Base-by-base conservation (phyloP, 2,329 filamentous ascomycete species). In the Fusarium hainanense region DNA sequence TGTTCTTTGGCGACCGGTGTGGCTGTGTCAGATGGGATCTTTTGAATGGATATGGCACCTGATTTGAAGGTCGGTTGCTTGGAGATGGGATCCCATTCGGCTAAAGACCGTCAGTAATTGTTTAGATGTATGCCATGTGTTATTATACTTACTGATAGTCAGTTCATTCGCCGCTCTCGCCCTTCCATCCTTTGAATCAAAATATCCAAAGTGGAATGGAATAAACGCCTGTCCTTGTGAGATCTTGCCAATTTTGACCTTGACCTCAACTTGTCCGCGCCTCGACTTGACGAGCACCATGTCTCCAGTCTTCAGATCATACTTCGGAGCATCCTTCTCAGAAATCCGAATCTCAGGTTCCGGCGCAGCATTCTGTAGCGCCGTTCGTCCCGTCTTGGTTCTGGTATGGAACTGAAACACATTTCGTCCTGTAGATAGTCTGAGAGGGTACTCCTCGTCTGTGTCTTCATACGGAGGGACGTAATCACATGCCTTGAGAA, bases 121-220 rank as follows among this genome's bases (percentile, higher is more conserved):
- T 25, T 10, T 25, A 23, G 21, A 23, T 23, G 21, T 21, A 21
- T 21, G 21, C 21, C 21, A 23, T 23, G 21, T 4, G 21, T 23
- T 23, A 5, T 4, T 23, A 5, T 23, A 30, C 44, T 11, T 41
- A 48, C 57, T 48, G 4, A 60, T 48, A 0, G 51, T 60, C 2
- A 60, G 8, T 7, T 60, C 51, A 13, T 60, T 57, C 16, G 21
- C 27, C 0, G 57, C 57, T n/a, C 27, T 20, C 7, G 51, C 42
- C 3, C 57, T 60, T 16, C 34, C 27, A 9, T 60, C 42, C 12
- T 57, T 21, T 2, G n/a, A 34, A 1, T 60, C 51, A 1, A 43
- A 48, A 2, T 57, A 60, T 2, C 34, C 51, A 5, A 60, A 57
- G 16, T 60, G 57, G 4, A 48, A 60, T 6, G 57, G 51, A 1